Evolutionary conservation across 2,329 filamentous ascomycete species (phyloP).

Genomic region (Phaeomoniella chlamydospora): DNA sequence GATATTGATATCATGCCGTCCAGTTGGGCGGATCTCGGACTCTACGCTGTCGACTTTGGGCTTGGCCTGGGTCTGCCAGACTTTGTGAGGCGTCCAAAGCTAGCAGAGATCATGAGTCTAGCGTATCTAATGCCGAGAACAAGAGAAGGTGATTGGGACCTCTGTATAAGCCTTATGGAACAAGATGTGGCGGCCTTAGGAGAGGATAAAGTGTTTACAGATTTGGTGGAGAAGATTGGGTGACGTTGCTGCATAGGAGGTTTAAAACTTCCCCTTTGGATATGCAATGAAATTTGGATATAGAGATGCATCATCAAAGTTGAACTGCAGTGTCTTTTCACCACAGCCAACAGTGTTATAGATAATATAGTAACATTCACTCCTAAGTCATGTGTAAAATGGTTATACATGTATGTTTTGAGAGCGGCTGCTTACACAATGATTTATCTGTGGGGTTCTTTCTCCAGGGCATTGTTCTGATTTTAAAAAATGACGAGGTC

Average conservation of each 20-base stretch:
- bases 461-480: too few relatives aligned
- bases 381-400: too few relatives aligned
- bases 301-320: too few relatives aligned
- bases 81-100: constrained; percentile 32
- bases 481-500: too few relatives aligned
- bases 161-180: constrained; percentile 30
- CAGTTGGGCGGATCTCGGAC: constrained; percentile 37
- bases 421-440: too few relatives aligned
- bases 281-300: too few relatives aligned
- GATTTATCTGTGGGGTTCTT: too few relatives aligned
- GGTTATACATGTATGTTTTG: too few relatives aligned
- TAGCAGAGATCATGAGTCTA: constrained; percentile 31
- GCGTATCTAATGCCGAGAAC: constrained; percentile 35
- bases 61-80: constrained; percentile 28
- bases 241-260: constrained; percentile 11
- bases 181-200: constrained; percentile 32
- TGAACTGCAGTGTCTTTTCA: too few relatives aligned
- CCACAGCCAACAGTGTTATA: too few relatives aligned
- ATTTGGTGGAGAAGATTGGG: constrained; percentile 20
- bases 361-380: too few relatives aligned
- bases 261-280: not conserved
- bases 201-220: constrained; percentile 26
- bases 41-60: constrained; percentile 33
- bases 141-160: constrained; percentile 27
- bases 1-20: constrained; percentile 35